Percentiles rank a stretch among this genome's conserved stretches.
Evolutionary conservation across 2,329 filamentous ascomycete genomes (phyloP).

Genomic region (Pseudocercospora vitis): DNA sequence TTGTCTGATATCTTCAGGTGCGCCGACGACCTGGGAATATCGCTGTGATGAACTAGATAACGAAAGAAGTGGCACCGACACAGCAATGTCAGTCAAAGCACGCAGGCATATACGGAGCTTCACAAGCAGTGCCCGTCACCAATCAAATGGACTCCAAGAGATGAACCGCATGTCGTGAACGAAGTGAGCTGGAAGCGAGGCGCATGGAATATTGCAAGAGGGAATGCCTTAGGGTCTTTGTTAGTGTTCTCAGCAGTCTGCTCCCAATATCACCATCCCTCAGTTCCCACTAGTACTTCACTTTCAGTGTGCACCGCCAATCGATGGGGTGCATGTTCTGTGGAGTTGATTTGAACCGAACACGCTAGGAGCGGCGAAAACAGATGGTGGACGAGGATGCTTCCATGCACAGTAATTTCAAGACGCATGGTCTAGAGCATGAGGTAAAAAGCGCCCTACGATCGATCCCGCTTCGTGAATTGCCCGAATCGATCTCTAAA

Average conservation of each 20-base stretch:
- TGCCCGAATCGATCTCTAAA: conserved; percentile 28
- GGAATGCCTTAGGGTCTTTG: background rate
- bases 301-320: too few species aligned
- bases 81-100: background rate
- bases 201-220: background rate
- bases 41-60: background rate
- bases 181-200: background rate
- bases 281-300: too few species aligned
- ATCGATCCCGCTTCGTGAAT: conserved; percentile 28
- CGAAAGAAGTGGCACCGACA: background rate
- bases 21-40: background rate
- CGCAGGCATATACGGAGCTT: background rate
- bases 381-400: too few species aligned
- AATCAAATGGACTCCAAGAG: too few species aligned
- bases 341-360: too few species aligned
- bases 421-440: background rate
- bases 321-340: too few species aligned
- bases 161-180: too few species aligned
- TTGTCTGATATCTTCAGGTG: too few species aligned
- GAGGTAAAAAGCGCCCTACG: conserved; percentile 1
- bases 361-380: background rate
- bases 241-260: background rate
- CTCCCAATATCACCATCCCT: background rate
- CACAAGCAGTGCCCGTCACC: background rate
- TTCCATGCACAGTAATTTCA: background rate